These are phyloP conservation scores for Hypoxylon perforatum DNA, from an alignment of 495 filamentous ascomycete genomes.

Conservation along the genomic window DNA sequence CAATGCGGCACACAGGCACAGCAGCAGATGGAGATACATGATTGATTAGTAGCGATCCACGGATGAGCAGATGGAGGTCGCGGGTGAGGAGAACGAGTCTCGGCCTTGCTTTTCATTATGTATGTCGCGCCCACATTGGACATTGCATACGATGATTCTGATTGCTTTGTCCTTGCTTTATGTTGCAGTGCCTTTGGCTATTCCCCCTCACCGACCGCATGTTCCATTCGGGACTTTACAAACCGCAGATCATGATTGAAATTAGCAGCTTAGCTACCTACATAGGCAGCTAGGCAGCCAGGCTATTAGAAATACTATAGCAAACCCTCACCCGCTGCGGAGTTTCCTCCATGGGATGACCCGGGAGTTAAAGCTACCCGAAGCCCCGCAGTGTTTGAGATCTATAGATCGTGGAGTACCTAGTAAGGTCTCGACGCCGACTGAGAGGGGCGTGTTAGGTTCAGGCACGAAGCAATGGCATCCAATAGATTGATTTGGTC, in stretches of 20 bases:
- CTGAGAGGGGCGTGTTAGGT: too few relatives aligned
- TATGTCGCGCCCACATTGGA: conserved; percentile 20
- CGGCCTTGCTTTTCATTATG: conserved; percentile 16
- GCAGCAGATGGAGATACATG: conserved; percentile 13
- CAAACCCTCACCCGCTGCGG: not conserved
- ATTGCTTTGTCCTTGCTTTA: not conserved
- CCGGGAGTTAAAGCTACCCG: not conserved
- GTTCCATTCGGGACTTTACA: conserved; percentile 18
- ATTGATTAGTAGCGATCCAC: conserved; percentile 4
- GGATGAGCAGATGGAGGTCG: not conserved
- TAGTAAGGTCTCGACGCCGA: too few relatives aligned
- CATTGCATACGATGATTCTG: not conserved
- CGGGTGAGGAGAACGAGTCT: not conserved
- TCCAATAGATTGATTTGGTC: too few relatives aligned
- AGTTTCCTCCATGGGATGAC: not conserved
- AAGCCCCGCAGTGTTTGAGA: not conserved
- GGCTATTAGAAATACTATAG: not conserved
- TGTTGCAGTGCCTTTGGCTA: conserved; percentile 15
- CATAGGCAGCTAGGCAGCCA: too few relatives aligned
- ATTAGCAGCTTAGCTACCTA: not conserved
- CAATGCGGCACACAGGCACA: conserved; percentile 15
- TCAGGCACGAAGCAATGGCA: too few relatives aligned
- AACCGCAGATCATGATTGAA: conserved; percentile 7
- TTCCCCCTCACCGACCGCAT: conserved; percentile 6
- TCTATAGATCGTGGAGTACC: not conserved